These are phyloP conservation scores for Sextonia rubra DNA, from an alignment of 164 flowering plant genomes.

Conservation along the genomic window DNA sequence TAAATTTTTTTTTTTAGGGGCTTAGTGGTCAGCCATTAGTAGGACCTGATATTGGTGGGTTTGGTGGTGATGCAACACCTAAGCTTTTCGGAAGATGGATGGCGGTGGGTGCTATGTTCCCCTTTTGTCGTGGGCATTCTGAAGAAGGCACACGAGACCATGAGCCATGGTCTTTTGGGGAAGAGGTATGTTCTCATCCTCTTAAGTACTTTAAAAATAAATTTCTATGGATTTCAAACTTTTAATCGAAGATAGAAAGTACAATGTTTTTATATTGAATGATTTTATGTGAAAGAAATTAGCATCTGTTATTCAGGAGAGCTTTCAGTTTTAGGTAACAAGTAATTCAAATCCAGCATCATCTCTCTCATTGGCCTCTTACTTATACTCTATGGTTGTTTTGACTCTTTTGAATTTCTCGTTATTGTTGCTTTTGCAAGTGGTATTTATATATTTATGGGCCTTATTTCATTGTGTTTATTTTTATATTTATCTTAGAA, in stretches of 20 bases:
- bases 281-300: neutral
- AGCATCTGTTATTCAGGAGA: neutral
- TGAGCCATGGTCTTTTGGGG: slow-evolving; percentile 98
- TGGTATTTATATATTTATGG: neutral
- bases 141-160: slow-evolving; percentile 63
- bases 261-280: no score
- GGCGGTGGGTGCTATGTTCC: slow-evolving; percentile 90
- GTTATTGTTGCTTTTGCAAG: neutral
- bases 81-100: slow-evolving; percentile 91
- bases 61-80: slow-evolving; percentile 92
- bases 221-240: neutral
- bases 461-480: neutral
- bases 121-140: slow-evolving; percentile 92
- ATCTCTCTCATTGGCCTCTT: neutral
- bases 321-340: neutral
- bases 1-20: slow-evolving; percentile 42
- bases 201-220: neutral
- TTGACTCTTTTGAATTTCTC: no score
- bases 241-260: neutral
- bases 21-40: slow-evolving; percentile 95
- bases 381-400: no score
- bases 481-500: neutral
- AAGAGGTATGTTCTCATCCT: slow-evolving; percentile 53
- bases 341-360: neutral
- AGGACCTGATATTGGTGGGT: slow-evolving; percentile 99